These are phyloP conservation scores for Elaeagnus macrophylla DNA, from an alignment of 306 rosid species.

Conservation along the genomic window DNA sequence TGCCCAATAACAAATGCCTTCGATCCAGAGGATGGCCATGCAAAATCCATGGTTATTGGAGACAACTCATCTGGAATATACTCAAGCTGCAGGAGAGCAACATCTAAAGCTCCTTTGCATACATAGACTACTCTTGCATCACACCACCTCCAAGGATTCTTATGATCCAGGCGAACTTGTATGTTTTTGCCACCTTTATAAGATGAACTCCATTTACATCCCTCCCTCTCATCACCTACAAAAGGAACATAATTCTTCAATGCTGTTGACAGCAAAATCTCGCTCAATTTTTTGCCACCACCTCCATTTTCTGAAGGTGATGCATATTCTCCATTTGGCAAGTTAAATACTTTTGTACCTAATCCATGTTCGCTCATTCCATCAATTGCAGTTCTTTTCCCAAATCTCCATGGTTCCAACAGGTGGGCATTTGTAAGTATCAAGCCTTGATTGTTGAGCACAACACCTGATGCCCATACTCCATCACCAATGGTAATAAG, in stretches of 20 bases:
- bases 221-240: conserved; percentile 27
- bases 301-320: conserved; percentile 17
- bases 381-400: conserved; percentile 45
- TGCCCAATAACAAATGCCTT: conserved; percentile 78
- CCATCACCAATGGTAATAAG: conserved; percentile 79
- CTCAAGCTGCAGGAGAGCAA: conserved; percentile 77
- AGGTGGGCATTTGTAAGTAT: conserved; percentile 90
- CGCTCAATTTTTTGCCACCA: conserved; percentile 26
- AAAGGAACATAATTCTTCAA: conserved; percentile 22
- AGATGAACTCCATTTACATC: conserved; percentile 23
- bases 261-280: conserved; percentile 14
- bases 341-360: conserved; percentile 22
- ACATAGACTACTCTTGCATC: conserved; percentile 66
- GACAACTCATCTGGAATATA: conserved; percentile 55
- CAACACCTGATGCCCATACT: conserved; percentile 88
- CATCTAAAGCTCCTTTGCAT: conserved; percentile 89
- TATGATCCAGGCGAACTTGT: conserved; percentile 71
- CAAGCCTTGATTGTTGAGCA: conserved; percentile 71
- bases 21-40: conserved; percentile 65
- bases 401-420: conserved; percentile 87
- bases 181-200: conserved; percentile 38
- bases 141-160: conserved; percentile 68
- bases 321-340: conserved; percentile 21
- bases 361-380: conserved; percentile 22
- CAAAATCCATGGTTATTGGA: conserved; percentile 49